Evolutionary conservation across 805 yeast genomes (phyloP), one percentile per base, ranked within the genome.

Genomic region (Metschnikowia baotianmanensis): DNA sequence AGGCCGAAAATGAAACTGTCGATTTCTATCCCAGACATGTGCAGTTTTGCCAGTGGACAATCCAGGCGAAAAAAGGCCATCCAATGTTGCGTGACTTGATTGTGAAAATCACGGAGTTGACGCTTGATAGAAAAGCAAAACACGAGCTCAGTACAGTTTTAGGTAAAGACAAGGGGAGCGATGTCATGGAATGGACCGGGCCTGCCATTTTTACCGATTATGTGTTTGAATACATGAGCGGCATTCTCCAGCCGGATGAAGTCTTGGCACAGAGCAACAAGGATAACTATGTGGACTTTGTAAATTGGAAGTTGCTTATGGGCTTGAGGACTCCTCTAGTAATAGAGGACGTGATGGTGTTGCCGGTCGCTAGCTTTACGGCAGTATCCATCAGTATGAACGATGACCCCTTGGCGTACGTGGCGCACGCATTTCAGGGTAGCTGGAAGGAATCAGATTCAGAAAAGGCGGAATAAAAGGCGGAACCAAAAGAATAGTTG

Each of bases 21-120:
- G 98, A 91, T 62, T 89, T 95, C 89, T 91, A 88, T 57, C 95
- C 97, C 0, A 74, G 97, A 36, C 72, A 98, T 46, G 79, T 91
- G 31, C 99, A 91, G 65, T 86, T 91, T 56, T 90, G 98, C 59
- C 98, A 91, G 64, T 91, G 99, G 99, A 88, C 96, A 0, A 82
- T 91, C 35, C 91, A 86, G 63, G 77, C 88, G 15, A 91, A 89
- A 56, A 77, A 75, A 15, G 98, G 98, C 1, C 98, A 93, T 58
- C 99, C 99, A 1, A 73, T 86, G 59, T 68, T 91, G 38, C 73
- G 93, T 15, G 93, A 86, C 53, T 63, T 91, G 50, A 82, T 93
- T 43, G 76, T 89, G 2, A 75, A 80, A 33, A 87, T 91, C 48
- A 82, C 96, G 0, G 82, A 85, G 27, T 73, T 78, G 17, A 91